These are phyloP conservation scores for Cercospora berteroae DNA, from an alignment of 2,329 filamentous ascomycete species.

Conservation along the genomic window DNA sequence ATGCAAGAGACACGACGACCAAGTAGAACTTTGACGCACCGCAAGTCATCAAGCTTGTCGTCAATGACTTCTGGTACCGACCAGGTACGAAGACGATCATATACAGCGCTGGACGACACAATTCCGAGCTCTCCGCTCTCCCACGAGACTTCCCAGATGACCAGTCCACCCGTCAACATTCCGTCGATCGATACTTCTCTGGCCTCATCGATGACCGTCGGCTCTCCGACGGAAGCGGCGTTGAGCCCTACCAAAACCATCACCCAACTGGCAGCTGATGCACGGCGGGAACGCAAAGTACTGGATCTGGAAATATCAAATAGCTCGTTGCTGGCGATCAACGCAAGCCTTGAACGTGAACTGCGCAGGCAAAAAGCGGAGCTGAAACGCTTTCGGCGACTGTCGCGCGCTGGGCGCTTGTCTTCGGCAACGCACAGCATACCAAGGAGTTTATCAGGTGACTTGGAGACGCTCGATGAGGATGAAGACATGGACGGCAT, in stretches of 20 bases:
- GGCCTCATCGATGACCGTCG: conserved; percentile 16
- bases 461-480: conserved; percentile 36
- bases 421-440: conserved; percentile 50
- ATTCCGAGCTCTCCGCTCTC: conserved; percentile 24
- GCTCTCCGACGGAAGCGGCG: conserved; percentile 24
- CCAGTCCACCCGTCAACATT: conserved; percentile 22
- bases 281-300: conserved; percentile 88
- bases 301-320: conserved; percentile 96
- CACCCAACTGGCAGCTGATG: conserved; percentile 80
- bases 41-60: conserved; percentile 43
- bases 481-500: conserved; percentile 22
- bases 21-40: conserved; percentile 23
- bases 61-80: conserved; percentile 45
- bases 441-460: conserved; percentile 40
- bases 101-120: conserved; percentile 28
- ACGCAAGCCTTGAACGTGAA: conserved; percentile 85
- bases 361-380: conserved; percentile 88
- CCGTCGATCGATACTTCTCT: conserved; percentile 33
- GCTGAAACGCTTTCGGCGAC: conserved; percentile 76
- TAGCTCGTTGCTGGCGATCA: conserved; percentile 90
- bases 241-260: conserved; percentile 49
- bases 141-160: conserved; percentile 21
- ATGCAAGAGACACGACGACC: conserved; percentile 17
- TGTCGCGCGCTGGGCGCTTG: conserved; percentile 76
- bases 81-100: conserved; percentile 35